Percentiles rank a stretch among this genome's conserved stretches.
These are phyloP conservation scores for Chlorella variabilis DNA, from an alignment of 163 green algal genomes.

Conservation along the genomic window DNA sequence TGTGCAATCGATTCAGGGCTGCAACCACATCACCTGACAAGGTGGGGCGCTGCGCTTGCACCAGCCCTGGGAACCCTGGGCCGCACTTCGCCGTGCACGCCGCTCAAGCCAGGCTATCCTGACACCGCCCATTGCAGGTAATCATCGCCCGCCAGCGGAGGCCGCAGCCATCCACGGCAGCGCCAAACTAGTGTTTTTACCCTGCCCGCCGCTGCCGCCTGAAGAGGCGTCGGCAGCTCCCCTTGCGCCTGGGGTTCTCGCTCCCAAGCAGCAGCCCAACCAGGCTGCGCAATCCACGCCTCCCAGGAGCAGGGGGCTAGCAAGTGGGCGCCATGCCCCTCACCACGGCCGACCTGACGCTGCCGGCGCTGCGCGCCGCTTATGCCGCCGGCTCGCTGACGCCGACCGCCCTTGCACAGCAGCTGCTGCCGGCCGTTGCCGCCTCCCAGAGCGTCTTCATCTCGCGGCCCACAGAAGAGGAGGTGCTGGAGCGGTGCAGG, in stretches of 20 bases:
- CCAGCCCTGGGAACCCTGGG: no score
- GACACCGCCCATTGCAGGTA: no score
- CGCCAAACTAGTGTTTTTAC: no score
- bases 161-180: no score
- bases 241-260: neutral
- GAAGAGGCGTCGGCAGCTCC: neutral
- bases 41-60: no score
- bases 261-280: neutral
- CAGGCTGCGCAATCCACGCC: no score
- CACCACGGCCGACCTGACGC: conserved; percentile 29
- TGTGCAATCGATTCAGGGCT: no score
- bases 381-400: conserved; percentile 39
- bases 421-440: conserved; percentile 49
- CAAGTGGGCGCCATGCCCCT: conserved; percentile 17
- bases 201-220: neutral
- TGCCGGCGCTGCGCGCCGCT: conserved; percentile 22
- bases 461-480: conserved; percentile 43
- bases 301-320: no score
- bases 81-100: no score
- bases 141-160: no score
- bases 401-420: conserved; percentile 47
- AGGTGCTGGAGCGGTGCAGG: conserved; percentile 59
- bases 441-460: conserved; percentile 60
- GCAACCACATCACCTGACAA: no score
- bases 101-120: no score